Percentiles rank a stretch among this genome's conserved stretches.
Conservation (phyloP, 176 grass and related monocot genomes). For the Juncus effusus region DNA sequence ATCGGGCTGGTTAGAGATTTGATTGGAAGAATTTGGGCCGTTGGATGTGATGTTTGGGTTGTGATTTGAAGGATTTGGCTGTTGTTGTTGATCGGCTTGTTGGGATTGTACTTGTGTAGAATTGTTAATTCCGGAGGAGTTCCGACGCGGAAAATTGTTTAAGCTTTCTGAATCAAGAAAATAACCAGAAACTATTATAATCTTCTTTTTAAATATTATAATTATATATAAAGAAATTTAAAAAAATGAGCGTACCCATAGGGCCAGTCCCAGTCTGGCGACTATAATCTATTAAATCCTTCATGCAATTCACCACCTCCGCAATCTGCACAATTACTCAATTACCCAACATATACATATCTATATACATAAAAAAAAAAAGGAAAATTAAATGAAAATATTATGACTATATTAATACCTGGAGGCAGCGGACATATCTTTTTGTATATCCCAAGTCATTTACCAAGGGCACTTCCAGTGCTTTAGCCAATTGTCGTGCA, state of each 20-base stretch:
- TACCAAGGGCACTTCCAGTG: constrained; percentile 90
- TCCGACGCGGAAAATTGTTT: constrained; percentile 77
- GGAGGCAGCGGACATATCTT: constrained; percentile 97
- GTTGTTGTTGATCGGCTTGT: constrained; percentile 35
- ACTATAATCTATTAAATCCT: constrained; percentile 98
- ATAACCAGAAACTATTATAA: background rate
- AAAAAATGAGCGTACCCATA: constrained; percentile 44
- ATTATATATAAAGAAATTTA: background rate
- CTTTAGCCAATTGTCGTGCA: constrained; percentile 80
- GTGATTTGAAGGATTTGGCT: constrained; percentile 24
- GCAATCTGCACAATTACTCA: constrained; percentile 58
- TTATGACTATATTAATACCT: constrained; percentile 42
- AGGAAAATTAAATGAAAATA: constrained; percentile 5
- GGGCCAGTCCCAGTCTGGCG: constrained; percentile 80
- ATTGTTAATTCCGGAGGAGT: constrained; percentile 45
- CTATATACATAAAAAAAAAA: constrained; percentile 22
- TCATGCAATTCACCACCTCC: constrained; percentile 98
- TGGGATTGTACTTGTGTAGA: constrained; percentile 52
- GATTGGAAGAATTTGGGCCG: constrained; percentile 39
- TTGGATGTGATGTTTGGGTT: constrained; percentile 13
- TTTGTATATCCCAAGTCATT: constrained; percentile 99
- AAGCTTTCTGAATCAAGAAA: constrained; percentile 69
- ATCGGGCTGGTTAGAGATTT: constrained; percentile 73
- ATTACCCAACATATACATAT: background rate
- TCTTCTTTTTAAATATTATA: constrained; percentile 4